Conservation (phyloP, 257 asterid species). For the Perilla frutescens region DNA sequence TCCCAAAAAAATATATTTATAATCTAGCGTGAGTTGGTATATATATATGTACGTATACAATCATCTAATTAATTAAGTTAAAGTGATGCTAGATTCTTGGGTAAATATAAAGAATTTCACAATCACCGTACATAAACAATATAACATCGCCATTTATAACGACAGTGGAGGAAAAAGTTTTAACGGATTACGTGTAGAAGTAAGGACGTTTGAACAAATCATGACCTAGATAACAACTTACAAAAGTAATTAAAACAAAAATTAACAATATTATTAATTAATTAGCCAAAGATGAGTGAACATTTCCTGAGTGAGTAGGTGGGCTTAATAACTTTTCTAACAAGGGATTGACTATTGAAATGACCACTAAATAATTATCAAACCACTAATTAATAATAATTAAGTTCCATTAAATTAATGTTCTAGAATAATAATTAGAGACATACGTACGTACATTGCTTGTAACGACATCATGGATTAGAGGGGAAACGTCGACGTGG, state of each 20-base stretch:
- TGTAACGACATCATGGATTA: conserved; percentile 31
- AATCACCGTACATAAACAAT: not conserved
- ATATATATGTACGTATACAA: too few species aligned
- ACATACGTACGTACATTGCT: conserved; percentile 17
- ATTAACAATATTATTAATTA: not conserved
- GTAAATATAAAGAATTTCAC: too few species aligned
- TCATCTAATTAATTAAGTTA: too few species aligned
- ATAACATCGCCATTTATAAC: not conserved
- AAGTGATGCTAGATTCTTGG: too few species aligned
- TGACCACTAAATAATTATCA: conserved; percentile 24
- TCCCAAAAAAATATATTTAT: too few species aligned
- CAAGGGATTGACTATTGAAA: conserved; percentile 64
- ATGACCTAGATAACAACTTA: conserved; percentile 31
- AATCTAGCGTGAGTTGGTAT: too few species aligned
- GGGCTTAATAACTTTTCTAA: conserved; percentile 53
- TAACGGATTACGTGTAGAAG: conserved; percentile 32
- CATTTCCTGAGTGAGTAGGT: conserved; percentile 61
- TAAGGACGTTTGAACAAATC: conserved; percentile 35
- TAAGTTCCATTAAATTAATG: conserved; percentile 30
- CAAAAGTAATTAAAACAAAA: conserved; percentile 22
- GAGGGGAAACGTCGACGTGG: conserved; percentile 13
- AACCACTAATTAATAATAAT: conserved; percentile 21
- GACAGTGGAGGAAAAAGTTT: conserved; percentile 28
- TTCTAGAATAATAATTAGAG: conserved; percentile 35
- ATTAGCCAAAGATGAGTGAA: conserved; percentile 17